Evolutionary conservation across 352 stramenopile genomes (phyloP).

Genomic region (Phytophthora pini): DNA sequence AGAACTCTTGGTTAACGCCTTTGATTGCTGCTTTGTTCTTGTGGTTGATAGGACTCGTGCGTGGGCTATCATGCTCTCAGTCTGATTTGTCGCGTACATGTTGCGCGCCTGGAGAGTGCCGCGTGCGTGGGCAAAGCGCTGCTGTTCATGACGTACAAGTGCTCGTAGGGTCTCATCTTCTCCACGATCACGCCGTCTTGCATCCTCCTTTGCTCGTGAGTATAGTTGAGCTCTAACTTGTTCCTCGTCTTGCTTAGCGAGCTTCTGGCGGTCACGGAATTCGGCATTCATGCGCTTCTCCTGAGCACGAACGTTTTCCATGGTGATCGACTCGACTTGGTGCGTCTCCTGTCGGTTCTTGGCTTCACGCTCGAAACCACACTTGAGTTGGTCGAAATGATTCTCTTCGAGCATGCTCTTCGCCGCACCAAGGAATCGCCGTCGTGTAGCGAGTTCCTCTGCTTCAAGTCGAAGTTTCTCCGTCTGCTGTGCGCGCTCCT

Average conservation of each 20-base stretch:
- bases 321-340: slow-evolving; percentile 49
- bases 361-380: slow-evolving; percentile 67
- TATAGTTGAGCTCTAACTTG: slow-evolving; percentile 29
- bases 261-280: slow-evolving; percentile 35
- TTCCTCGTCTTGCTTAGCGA: slow-evolving; percentile 27
- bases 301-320: slow-evolving; percentile 51
- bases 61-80: slow-evolving; percentile 40
- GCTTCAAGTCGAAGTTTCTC: slow-evolving; percentile 61
- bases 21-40: slow-evolving; percentile 19
- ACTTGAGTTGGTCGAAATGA: slow-evolving; percentile 79
- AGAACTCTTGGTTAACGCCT: neutral
- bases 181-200: slow-evolving; percentile 43
- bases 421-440: slow-evolving; percentile 86
- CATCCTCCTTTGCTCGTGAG: slow-evolving; percentile 46
- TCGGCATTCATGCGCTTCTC: slow-evolving; percentile 53
- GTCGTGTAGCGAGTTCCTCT: slow-evolving; percentile 73
- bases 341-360: slow-evolving; percentile 55
- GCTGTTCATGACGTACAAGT: slow-evolving; percentile 70
- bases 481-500: slow-evolving; percentile 54
- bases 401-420: slow-evolving; percentile 87
- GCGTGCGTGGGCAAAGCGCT: slow-evolving; percentile 61
- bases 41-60: slow-evolving; percentile 27
- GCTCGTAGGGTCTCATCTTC: slow-evolving; percentile 67
- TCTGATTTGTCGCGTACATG: slow-evolving; percentile 67
- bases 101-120: slow-evolving; percentile 70